Percentiles rank a stretch among this genome's conserved stretches.
Evolutionary conservation across 2,329 filamentous ascomycete genomes (phyloP).

Genomic region (Beauveria pseudobassiana): DNA sequence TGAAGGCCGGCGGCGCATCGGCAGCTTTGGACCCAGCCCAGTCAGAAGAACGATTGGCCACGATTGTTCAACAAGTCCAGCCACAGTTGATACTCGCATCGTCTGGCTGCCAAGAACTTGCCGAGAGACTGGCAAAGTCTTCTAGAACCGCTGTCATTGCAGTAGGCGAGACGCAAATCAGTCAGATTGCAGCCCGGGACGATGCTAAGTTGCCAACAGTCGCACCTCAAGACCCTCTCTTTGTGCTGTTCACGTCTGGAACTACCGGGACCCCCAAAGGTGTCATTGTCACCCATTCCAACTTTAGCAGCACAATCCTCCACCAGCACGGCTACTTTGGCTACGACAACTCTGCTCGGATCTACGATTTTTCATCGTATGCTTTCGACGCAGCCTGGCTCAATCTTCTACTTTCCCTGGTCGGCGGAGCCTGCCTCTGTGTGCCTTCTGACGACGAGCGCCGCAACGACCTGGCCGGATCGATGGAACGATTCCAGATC

Average conservation of each 20-base stretch:
- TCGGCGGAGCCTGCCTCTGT: background rate
- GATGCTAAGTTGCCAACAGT: background rate
- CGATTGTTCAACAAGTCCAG: conserved; percentile 6
- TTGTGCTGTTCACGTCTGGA: conserved; percentile 18
- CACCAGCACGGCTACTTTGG: conserved; percentile 11
- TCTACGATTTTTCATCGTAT: conserved; percentile 15
- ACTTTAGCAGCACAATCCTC: conserved; percentile 6
- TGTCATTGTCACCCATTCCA: conserved; percentile 16
- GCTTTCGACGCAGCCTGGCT: conserved; percentile 13
- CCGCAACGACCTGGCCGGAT: background rate
- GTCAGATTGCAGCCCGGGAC: background rate
- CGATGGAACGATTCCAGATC: conserved; percentile 2
- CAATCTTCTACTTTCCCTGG: conserved; percentile 1
- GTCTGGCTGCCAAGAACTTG: background rate
- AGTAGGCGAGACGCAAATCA: background rate
- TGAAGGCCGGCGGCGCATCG: conserved; percentile 26
- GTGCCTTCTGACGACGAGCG: background rate
- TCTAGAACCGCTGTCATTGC: background rate
- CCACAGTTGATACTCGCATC: background rate
- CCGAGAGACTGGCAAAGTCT: background rate
- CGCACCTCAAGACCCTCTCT: conserved; percentile 11
- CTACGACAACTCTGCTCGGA: conserved; percentile 5
- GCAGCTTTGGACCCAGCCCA: conserved; percentile 22
- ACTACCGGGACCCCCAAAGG: conserved; percentile 18
- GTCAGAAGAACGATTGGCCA: conserved; percentile 11